Evolutionary conservation across 352 stramenopile species (phyloP).

Genomic region (Pythium pyrilobum): DNA sequence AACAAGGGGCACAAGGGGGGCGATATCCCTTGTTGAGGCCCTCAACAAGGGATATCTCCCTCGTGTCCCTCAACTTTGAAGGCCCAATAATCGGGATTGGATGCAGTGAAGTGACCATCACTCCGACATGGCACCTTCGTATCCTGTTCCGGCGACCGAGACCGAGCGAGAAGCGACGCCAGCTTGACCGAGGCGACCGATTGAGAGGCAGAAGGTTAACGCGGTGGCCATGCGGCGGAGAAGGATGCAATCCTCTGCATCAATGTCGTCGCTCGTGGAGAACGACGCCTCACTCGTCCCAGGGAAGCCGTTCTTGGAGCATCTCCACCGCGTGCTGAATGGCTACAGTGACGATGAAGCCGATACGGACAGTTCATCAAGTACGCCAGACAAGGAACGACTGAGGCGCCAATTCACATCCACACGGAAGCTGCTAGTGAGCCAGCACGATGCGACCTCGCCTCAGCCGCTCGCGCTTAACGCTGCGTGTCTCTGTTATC

Average conservation of each 20-base stretch:
- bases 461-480: not conserved
- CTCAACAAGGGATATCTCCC: not conserved
- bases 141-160: not conserved
- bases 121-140: not conserved
- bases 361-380: not conserved
- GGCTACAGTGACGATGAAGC: not conserved
- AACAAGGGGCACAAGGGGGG: too few relatives aligned
- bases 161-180: too few relatives aligned
- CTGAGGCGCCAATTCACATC: too few relatives aligned
- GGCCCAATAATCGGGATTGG: not conserved
- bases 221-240: too few relatives aligned
- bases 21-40: too few relatives aligned
- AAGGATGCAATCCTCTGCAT: too few relatives aligned
- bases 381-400: too few relatives aligned
- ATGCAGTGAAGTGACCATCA: not conserved
- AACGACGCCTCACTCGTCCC: conserved; percentile 4
- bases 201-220: too few relatives aligned
- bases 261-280: not conserved
- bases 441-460: not conserved
- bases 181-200: too few relatives aligned
- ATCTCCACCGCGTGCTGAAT: conserved; percentile 4
- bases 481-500: conserved; percentile 9
- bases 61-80: too few relatives aligned
- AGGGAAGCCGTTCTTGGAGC: conserved; percentile 10
- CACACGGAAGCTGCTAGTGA: not conserved